A percentile compares a stretch with the other conserved stretches of the same genome.
These are phyloP conservation scores for Gymnopilus junonius DNA, from an alignment of 768 basidiomycete species.

Conservation along the genomic window DNA sequence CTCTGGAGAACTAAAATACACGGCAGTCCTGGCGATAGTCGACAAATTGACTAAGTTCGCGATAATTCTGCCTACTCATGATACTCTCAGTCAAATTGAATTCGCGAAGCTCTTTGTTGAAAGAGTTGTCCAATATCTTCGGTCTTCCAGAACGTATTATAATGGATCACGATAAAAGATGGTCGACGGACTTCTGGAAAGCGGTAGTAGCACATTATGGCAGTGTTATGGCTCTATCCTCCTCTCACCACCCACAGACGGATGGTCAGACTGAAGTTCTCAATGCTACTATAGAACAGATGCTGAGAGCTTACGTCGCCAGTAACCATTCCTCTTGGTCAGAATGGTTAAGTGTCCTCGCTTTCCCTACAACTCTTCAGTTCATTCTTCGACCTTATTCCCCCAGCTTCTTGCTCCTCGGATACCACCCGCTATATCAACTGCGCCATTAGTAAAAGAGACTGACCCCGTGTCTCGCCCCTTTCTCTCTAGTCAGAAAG, in stretches of 20 bases:
- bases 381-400: too few species aligned
- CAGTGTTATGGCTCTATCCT: conserved; percentile 26
- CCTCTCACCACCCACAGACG: conserved; percentile 40
- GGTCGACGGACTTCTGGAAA: conserved; percentile 32
- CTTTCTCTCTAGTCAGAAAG: too few species aligned
- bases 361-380: too few species aligned
- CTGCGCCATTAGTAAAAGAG: too few species aligned
- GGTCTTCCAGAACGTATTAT: conserved; percentile 27
- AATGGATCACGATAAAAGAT: conserved; percentile 21
- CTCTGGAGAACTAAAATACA: conserved; percentile 16
- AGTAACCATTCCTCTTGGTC: too few species aligned
- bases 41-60: conserved; percentile 30
- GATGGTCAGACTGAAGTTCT: too few species aligned
- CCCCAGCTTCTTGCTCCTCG: too few species aligned
- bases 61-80: conserved; percentile 19
- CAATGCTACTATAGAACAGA: too few species aligned
- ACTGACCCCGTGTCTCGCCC: too few species aligned
- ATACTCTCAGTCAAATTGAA: conserved; percentile 18
- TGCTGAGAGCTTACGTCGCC: too few species aligned
- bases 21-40: conserved; percentile 27
- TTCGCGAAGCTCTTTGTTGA: conserved; percentile 28
- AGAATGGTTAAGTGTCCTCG: too few species aligned
- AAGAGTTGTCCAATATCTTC: conserved; percentile 21
- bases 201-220: conserved; percentile 23
- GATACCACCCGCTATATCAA: too few species aligned